phyloP scores from a whole-genome alignment of 306 rosid genomes.

The Ormosia semicastrata region DNA sequence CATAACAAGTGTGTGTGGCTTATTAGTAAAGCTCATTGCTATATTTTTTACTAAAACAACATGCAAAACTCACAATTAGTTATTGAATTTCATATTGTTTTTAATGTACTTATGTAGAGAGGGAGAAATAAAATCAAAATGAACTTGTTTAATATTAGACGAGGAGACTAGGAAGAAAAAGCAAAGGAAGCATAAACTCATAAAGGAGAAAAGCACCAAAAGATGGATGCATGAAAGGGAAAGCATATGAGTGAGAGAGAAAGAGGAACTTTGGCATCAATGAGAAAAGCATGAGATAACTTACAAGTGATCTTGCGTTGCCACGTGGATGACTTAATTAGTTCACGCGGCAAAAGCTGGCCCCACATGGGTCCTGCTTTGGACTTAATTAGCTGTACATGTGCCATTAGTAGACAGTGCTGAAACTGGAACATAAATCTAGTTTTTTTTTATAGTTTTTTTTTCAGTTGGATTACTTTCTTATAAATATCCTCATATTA shows the following conservation, averaged over 20 bases:
- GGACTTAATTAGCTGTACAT: background rate
- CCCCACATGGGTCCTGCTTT: constrained; percentile 62
- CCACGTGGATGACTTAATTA: constrained; percentile 44
- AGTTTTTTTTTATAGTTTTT: background rate
- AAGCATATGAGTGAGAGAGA: constrained; percentile 27
- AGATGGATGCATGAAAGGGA: constrained; percentile 61
- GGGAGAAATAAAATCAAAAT: background rate
- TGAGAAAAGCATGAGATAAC: constrained; percentile 41
- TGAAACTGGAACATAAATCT: background rate
- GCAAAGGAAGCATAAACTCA: constrained; percentile 41
- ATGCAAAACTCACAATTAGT: background rate
- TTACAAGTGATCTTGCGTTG: constrained; percentile 42
- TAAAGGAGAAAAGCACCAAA: constrained; percentile 67
- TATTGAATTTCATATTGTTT: background rate
- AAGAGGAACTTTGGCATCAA: background rate
- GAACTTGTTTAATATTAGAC: background rate
- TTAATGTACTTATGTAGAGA: background rate
- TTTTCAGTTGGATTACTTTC: too few species aligned
- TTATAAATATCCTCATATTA: too few species aligned
- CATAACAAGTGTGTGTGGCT: too few species aligned
- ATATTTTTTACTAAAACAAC: background rate
- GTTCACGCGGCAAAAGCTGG: constrained; percentile 74
- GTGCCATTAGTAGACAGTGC: background rate
- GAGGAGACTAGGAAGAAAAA: constrained; percentile 6
- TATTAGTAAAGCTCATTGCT: background rate